Evolutionary conservation across 2,329 filamentous ascomycete genomes (phyloP).

Genomic region (Aspergillus terreus): DNA sequence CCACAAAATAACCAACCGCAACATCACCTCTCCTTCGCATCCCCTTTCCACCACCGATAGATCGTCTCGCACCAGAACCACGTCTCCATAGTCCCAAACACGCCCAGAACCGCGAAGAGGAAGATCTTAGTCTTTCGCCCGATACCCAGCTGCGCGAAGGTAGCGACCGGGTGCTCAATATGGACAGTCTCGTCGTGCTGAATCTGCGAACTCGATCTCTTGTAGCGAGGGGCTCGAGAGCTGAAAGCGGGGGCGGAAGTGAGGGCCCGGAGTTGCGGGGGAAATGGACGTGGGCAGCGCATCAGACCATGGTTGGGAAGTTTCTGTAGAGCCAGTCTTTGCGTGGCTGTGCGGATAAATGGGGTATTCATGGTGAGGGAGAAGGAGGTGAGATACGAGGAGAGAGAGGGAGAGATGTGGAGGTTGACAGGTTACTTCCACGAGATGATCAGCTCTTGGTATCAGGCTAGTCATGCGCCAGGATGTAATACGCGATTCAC

Average conservation of each 20-base stretch:
- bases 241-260: neutral
- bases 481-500: too few species aligned
- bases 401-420: neutral
- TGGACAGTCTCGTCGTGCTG: neutral
- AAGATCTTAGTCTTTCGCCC: conserved; percentile 21
- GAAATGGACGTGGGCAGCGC: neutral
- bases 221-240: neutral
- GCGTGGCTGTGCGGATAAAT: neutral
- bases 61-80: conserved; percentile 30
- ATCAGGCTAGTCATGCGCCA: too few species aligned
- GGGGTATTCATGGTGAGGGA: neutral
- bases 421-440: too few species aligned
- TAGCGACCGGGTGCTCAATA: neutral
- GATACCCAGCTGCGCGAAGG: neutral
- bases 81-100: conserved; percentile 32
- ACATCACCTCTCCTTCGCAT: neutral
- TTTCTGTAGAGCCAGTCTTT: neutral
- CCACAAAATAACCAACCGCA: neutral
- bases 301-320: neutral
- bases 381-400: neutral
- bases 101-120: conserved; percentile 22
- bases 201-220: neutral
- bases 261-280: neutral
- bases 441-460: too few species aligned
- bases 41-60: conserved; percentile 20